phyloP scores from a whole-genome alignment of 352 stramenopile genomes.

The Saprolegnia parasitica region DNA sequence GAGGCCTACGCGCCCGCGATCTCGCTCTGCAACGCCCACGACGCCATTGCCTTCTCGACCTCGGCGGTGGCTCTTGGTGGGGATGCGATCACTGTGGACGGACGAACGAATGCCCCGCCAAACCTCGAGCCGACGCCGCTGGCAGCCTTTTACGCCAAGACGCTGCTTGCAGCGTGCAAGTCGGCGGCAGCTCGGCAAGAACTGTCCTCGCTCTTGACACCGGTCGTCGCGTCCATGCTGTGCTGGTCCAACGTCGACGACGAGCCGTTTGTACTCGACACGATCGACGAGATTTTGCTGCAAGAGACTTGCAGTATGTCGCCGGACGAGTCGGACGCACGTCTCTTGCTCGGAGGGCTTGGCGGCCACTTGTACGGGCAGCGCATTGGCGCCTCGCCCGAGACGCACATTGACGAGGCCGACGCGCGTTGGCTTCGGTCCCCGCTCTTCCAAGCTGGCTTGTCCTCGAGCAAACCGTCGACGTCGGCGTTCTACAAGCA shows the following conservation, averaged over 20 bases:
- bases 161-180: background rate
- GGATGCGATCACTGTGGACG: background rate
- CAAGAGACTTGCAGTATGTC: background rate
- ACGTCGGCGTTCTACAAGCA: conserved; percentile 17
- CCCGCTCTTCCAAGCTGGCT: background rate
- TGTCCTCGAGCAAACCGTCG: background rate
- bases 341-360: conserved; percentile 2
- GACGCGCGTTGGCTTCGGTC: conserved; percentile 11
- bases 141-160: conserved; percentile 15
- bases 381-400: background rate
- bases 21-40: background rate
- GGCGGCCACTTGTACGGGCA: conserved; percentile 14
- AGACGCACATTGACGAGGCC: background rate
- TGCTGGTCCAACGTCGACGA: conserved; percentile 21
- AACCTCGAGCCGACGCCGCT: conserved; percentile 11
- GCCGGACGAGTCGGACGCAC: background rate
- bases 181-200: background rate
- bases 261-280: conserved; percentile 3
- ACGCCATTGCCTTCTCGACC: background rate
- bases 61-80: conserved; percentile 14
- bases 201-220: background rate
- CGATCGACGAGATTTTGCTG: conserved; percentile 20
- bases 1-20: conserved; percentile 16
- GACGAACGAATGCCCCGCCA: background rate
- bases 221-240: conserved; percentile 13